These are phyloP conservation scores for Acanthamoeba polyphaga DNA, from an alignment of 208 protist genomes.

Conservation along the genomic window DNA sequence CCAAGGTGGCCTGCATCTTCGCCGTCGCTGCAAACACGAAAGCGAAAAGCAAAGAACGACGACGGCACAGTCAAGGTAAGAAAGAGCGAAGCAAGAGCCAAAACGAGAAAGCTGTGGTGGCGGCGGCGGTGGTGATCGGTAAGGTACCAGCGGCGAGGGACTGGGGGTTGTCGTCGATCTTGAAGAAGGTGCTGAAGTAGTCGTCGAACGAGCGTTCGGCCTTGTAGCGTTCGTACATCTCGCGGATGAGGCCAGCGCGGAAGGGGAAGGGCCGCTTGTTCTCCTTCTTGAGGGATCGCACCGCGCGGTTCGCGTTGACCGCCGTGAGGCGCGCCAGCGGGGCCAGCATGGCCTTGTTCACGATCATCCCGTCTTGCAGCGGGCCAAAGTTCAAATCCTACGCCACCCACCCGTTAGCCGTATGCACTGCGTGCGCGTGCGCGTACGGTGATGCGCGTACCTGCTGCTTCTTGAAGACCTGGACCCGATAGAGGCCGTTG, in stretches of 20 bases:
- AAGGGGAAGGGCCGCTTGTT: conserved; percentile 71
- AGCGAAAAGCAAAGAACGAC: too few species aligned
- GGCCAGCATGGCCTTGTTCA: conserved; percentile 85
- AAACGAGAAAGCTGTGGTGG: too few species aligned
- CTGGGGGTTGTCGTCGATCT: conserved; percentile 26
- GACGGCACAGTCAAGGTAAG: neutral
- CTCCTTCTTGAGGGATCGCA: conserved; percentile 72
- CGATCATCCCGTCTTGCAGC: conserved; percentile 88
- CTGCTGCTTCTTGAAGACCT: conserved; percentile 78
- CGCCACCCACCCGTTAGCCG: neutral
- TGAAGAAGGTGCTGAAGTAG: conserved; percentile 72
- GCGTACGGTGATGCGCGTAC: neutral
- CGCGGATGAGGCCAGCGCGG: conserved; percentile 43
- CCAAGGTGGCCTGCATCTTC: conserved; percentile 25
- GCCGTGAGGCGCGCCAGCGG: conserved; percentile 89
- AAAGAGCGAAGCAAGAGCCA: too few species aligned
- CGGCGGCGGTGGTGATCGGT: neutral
- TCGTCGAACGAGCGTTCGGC: conserved; percentile 69
- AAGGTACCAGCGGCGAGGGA: conserved; percentile 36
- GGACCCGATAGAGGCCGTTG: conserved; percentile 89
- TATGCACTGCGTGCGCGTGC: neutral
- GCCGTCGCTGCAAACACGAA: neutral
- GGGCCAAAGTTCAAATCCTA: conserved; percentile 88
- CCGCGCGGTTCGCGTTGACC: conserved; percentile 85
- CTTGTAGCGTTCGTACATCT: conserved; percentile 74